A percentile compares a stretch with the other conserved stretches of the same genome.
These are phyloP conservation scores for Chrysoporthe deuterocubensis DNA, from an alignment of 2,329 filamentous ascomycete genomes.

Conservation along the genomic window DNA sequence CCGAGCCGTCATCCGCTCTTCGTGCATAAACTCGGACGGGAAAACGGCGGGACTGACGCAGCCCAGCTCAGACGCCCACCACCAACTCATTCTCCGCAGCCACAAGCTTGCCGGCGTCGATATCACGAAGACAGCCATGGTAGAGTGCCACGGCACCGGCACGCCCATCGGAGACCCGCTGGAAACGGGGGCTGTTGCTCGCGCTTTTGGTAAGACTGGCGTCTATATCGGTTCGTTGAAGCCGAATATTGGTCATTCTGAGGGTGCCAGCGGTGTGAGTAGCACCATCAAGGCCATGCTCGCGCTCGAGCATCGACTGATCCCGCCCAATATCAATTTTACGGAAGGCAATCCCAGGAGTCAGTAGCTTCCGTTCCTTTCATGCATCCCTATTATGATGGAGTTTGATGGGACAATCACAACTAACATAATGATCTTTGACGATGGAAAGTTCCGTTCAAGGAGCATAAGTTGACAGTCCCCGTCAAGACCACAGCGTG, in stretches of 20 bases:
- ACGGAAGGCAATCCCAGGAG: slow-evolving; percentile 36
- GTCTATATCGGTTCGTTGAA: slow-evolving; percentile 38
- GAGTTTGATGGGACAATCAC: neutral
- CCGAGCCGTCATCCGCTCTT: slow-evolving; percentile 44
- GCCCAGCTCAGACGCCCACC: slow-evolving; percentile 43
- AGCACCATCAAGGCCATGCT: slow-evolving; percentile 49
- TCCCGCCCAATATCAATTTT: slow-evolving; percentile 47
- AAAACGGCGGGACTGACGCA: slow-evolving; percentile 44
- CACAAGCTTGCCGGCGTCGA: slow-evolving; percentile 37
- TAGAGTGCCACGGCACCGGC: slow-evolving; percentile 43
- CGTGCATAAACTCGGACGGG: slow-evolving; percentile 48
- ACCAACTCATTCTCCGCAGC: slow-evolving; percentile 37
- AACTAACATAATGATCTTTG: neutral
- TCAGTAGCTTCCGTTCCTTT: neutral
- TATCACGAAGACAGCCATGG: slow-evolving; percentile 36
- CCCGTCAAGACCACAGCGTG: slow-evolving; percentile 38
- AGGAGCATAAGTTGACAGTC: slow-evolving; percentile 36
- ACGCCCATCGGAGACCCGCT: slow-evolving; percentile 42
- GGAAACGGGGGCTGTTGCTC: slow-evolving; percentile 41
- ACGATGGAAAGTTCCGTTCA: slow-evolving; percentile 33
- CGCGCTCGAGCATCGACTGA: slow-evolving; percentile 43
- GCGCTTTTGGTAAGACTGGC: slow-evolving; percentile 35
- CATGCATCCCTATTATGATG: no score
- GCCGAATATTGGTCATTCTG: slow-evolving; percentile 45
- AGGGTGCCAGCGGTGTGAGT: slow-evolving; percentile 48